These are phyloP conservation scores for Pichia kluyveri DNA, from an alignment of 805 yeast species.

Conservation along the genomic window DNA sequence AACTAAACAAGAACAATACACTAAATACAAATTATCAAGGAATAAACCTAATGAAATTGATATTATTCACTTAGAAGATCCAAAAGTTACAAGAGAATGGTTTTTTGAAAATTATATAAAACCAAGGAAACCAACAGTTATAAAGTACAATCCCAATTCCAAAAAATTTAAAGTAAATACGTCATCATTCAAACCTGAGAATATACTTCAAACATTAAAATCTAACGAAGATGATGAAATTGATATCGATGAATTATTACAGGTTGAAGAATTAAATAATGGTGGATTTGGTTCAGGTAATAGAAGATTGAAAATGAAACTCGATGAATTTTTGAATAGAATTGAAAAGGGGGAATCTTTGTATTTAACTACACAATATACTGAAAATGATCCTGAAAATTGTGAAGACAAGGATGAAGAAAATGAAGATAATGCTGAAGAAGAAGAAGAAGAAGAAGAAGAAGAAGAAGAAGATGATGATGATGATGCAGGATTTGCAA, in stretches of 20 bases:
- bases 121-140: slow-evolving; percentile 9
- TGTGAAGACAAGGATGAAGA: slow-evolving; percentile 17
- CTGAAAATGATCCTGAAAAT: slow-evolving; percentile 32
- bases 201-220: slow-evolving; percentile 7
- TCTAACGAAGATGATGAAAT: not conserved
- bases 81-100: slow-evolving; percentile 7
- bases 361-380: slow-evolving; percentile 66
- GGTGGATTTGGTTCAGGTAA: slow-evolving; percentile 68
- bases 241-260: slow-evolving; percentile 21
- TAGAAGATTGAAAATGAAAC: slow-evolving; percentile 39
- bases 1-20: slow-evolving; percentile 1
- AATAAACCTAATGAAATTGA: slow-evolving; percentile 2
- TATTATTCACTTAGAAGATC: slow-evolving; percentile 4
- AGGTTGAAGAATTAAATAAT: slow-evolving; percentile 47
- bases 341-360: slow-evolving; percentile 31
- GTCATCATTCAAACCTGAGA: slow-evolving; percentile 5
- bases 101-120: slow-evolving; percentile 11
- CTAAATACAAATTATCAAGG: slow-evolving; percentile 3
- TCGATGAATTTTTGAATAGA: slow-evolving; percentile 38
- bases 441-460: slow-evolving; percentile 17
- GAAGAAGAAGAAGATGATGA: slow-evolving; percentile 17
- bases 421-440: slow-evolving; percentile 16
- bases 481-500: slow-evolving; percentile 1
- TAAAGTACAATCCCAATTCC: slow-evolving; percentile 1
- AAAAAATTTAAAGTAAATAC: slow-evolving; percentile 1